These are phyloP conservation scores for Linum usitatissimum DNA, from an alignment of 345 rosid species.

Conservation along the genomic window DNA sequence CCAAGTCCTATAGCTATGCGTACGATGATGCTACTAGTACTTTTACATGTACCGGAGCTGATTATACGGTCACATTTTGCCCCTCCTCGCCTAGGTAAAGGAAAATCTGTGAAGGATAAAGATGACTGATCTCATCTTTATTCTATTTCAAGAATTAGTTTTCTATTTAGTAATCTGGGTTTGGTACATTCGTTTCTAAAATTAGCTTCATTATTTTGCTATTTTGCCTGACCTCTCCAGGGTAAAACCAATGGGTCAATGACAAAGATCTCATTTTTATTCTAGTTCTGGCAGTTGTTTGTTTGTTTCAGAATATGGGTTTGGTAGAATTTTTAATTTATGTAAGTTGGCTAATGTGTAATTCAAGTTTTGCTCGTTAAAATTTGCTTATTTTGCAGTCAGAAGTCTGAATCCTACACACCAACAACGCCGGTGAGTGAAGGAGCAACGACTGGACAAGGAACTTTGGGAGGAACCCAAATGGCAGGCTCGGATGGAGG, in stretches of 20 bases:
- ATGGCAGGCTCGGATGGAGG: constrained; percentile 6
- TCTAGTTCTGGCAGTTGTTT: background rate
- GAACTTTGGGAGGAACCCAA: background rate
- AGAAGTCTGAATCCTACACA: constrained; percentile 63
- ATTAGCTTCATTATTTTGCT: background rate
- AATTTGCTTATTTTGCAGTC: constrained; percentile 28
- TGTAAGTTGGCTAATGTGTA: background rate
- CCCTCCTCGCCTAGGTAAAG: constrained; percentile 77
- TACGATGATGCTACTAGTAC: constrained; percentile 92
- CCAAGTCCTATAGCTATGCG: constrained; percentile 86
- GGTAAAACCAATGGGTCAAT: background rate
- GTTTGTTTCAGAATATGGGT: background rate
- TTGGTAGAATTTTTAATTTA: too few species aligned
- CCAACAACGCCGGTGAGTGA: constrained; percentile 31
- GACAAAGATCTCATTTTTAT: background rate
- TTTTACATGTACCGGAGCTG: constrained; percentile 79
- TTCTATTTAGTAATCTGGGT: background rate
- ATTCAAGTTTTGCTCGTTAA: too few species aligned
- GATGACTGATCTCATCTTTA: constrained; percentile 7
- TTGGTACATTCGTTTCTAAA: background rate
- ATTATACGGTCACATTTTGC: constrained; percentile 86
- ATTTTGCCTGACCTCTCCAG: background rate
- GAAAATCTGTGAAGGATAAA: constrained; percentile 9
- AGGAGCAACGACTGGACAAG: constrained; percentile 28
- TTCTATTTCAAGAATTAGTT: constrained; percentile 1